Percentiles rank a stretch among this genome's conserved stretches.
These are phyloP conservation scores for Agaricales sp. DNA, from an alignment of 1,284 basidiomycete species.

Conservation along the genomic window DNA sequence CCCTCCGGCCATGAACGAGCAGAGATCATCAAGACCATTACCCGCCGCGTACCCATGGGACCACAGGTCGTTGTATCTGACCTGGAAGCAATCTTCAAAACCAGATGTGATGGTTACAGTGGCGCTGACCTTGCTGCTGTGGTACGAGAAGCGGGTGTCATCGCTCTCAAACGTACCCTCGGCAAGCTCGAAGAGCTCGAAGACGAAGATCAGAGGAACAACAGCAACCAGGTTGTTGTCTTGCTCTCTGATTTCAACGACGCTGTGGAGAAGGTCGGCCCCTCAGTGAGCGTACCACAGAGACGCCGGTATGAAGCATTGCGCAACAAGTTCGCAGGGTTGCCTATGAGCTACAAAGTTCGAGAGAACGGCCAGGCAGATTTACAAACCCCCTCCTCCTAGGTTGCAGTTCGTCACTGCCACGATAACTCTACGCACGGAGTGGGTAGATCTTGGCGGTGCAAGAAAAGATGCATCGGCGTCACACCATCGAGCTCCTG, in stretches of 20 bases:
- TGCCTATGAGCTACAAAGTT: conserved; percentile 32
- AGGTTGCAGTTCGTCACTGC: too few relatives aligned
- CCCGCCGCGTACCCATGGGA: conserved; percentile 64
- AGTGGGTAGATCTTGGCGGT: too few relatives aligned
- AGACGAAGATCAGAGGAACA: conserved; percentile 12
- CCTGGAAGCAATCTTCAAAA: conserved; percentile 41
- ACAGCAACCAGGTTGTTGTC: conserved; percentile 30
- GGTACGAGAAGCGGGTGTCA: conserved; percentile 84
- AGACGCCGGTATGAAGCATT: conserved; percentile 75
- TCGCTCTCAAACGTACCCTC: conserved; percentile 66
- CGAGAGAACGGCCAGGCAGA: not conserved
- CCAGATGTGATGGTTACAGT: conserved; percentile 77
- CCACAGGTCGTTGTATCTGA: conserved; percentile 18
- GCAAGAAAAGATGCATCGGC: too few relatives aligned
- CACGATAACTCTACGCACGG: too few relatives aligned
- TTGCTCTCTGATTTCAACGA: conserved; percentile 57
- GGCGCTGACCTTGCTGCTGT: conserved; percentile 85
- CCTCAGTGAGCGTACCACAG: conserved; percentile 79
- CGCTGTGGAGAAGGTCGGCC: conserved; percentile 78
- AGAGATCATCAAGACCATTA: conserved; percentile 78
- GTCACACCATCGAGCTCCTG: too few relatives aligned
- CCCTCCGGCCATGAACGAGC: conserved; percentile 70
- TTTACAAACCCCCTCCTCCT: not conserved
- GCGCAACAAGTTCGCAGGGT: conserved; percentile 72
- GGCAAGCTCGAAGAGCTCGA: conserved; percentile 55